Conservation (phyloP, 495 filamentous ascomycete species). For the Apodospora peruviana region DNA sequence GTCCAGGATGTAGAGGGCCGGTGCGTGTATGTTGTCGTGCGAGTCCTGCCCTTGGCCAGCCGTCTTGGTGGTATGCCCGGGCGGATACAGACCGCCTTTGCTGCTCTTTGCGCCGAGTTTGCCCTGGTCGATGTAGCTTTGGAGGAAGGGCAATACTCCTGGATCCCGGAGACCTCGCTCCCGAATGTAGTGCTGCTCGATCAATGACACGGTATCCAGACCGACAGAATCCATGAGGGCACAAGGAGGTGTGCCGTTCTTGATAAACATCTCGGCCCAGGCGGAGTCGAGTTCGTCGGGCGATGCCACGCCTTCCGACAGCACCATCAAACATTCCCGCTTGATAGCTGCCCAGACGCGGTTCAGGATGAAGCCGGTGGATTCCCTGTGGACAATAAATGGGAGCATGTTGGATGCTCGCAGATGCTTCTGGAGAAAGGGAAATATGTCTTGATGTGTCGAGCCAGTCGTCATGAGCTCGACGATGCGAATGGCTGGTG, state of each 20-base stretch:
- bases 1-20: constrained; percentile 20
- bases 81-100: constrained; percentile 24
- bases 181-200: constrained; percentile 35
- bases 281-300: constrained; percentile 44
- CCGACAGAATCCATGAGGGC: constrained; percentile 32
- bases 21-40: constrained; percentile 16
- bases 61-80: constrained; percentile 15
- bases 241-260: constrained; percentile 15
- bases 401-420: constrained; percentile 39
- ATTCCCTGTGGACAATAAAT: constrained; percentile 36
- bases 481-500: constrained; percentile 40
- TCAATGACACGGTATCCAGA: constrained; percentile 45
- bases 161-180: constrained; percentile 35
- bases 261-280: constrained; percentile 35
- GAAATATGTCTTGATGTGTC: constrained; percentile 41
- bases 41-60: constrained; percentile 5
- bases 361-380: constrained; percentile 54
- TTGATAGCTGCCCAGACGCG: constrained; percentile 55
- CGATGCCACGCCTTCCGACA: constrained; percentile 43
- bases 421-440: constrained; percentile 31
- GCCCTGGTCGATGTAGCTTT: constrained; percentile 35
- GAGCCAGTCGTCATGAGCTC: constrained; percentile 53
- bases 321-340: constrained; percentile 44
- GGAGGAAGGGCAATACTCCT: constrained; percentile 30
- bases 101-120: constrained; percentile 27